A percentile compares a stretch with the other conserved stretches of the same genome.
These are phyloP conservation scores for Boletus reticulatus DNA, from an alignment of 768 basidiomycete genomes.

Conservation along the genomic window DNA sequence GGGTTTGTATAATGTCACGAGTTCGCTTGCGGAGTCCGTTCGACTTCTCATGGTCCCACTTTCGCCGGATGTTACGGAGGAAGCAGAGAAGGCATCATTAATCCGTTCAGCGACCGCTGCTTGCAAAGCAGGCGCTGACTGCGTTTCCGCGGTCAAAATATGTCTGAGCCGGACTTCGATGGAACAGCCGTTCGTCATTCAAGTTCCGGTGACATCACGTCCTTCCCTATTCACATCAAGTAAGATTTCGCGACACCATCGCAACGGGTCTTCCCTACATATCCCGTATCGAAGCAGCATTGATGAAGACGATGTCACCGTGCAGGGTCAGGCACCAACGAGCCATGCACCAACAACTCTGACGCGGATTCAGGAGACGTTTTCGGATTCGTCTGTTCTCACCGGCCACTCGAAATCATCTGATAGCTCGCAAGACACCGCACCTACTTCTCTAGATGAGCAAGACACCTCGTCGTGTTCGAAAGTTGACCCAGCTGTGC, in stretches of 20 bases:
- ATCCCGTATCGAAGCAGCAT: conserved; percentile 36
- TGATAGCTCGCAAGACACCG: conserved; percentile 45
- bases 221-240: conserved; percentile 45
- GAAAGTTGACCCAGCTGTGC: conserved; percentile 23
- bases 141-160: conserved; percentile 80
- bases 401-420: conserved; percentile 45
- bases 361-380: conserved; percentile 36
- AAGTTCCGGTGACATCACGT: conserved; percentile 50
- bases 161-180: conserved; percentile 66
- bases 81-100: conserved; percentile 75
- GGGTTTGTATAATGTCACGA: conserved; percentile 80
- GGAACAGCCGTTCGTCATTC: conserved; percentile 64
- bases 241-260: conserved; percentile 43
- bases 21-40: conserved; percentile 84
- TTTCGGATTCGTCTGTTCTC: conserved; percentile 50
- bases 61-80: conserved; percentile 56
- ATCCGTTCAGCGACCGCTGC: conserved; percentile 87
- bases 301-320: conserved; percentile 63
- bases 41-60: conserved; percentile 64
- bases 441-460: conserved; percentile 50
- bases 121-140: conserved; percentile 84
- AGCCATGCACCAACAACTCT: conserved; percentile 16
- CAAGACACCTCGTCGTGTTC: conserved; percentile 33
- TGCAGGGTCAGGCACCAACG: conserved; percentile 45
- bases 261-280: conserved; percentile 38